Evolutionary conservation across 768 basidiomycete genomes (phyloP).

Genomic region (Boletellus sp.): DNA sequence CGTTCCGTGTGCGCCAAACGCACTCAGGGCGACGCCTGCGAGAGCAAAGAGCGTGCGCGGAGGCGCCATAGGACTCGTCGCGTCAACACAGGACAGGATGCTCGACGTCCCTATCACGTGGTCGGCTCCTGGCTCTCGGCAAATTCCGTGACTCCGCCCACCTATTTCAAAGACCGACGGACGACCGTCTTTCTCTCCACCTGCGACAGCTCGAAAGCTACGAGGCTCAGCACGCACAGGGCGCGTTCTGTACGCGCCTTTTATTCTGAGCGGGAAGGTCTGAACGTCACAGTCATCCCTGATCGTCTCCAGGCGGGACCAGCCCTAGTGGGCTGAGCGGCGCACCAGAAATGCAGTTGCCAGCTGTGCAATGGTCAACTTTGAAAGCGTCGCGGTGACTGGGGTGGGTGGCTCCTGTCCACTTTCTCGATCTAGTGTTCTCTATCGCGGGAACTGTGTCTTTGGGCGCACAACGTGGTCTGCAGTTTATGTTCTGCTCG

Average conservation of each 20-base stretch:
- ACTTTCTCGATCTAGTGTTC: background rate
- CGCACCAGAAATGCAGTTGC: slow-evolving; percentile 31
- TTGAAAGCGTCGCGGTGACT: slow-evolving; percentile 30
- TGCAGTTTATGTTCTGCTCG: background rate
- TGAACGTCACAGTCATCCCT: slow-evolving; percentile 28
- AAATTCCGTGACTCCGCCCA: slow-evolving; percentile 19
- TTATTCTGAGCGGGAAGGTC: slow-evolving; percentile 34
- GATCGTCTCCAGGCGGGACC: slow-evolving; percentile 30
- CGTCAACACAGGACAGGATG: slow-evolving; percentile 7
- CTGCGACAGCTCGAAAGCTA: slow-evolving; percentile 29
- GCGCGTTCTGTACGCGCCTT: slow-evolving; percentile 13
- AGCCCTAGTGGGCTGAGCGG: slow-evolving; percentile 24
- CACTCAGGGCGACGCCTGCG: slow-evolving; percentile 14
- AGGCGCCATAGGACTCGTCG: slow-evolving; percentile 7
- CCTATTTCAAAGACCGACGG: slow-evolving; percentile 5
- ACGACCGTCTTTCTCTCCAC: background rate
- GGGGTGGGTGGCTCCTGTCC: slow-evolving; percentile 17
- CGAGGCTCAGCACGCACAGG: slow-evolving; percentile 29
- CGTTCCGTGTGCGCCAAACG: slow-evolving; percentile 14
- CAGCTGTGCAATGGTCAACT: slow-evolving; percentile 11
- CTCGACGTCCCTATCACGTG: slow-evolving; percentile 27
- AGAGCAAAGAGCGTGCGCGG: slow-evolving; percentile 15
- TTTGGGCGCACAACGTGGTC: slow-evolving; percentile 9
- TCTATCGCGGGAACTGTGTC: slow-evolving; percentile 22
- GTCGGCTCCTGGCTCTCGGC: slow-evolving; percentile 1